Evolutionary conservation across 805 yeast species (phyloP), one percentile per base, ranked within the genome.

Genomic region (Metschnikowia amazonensis): DNA sequence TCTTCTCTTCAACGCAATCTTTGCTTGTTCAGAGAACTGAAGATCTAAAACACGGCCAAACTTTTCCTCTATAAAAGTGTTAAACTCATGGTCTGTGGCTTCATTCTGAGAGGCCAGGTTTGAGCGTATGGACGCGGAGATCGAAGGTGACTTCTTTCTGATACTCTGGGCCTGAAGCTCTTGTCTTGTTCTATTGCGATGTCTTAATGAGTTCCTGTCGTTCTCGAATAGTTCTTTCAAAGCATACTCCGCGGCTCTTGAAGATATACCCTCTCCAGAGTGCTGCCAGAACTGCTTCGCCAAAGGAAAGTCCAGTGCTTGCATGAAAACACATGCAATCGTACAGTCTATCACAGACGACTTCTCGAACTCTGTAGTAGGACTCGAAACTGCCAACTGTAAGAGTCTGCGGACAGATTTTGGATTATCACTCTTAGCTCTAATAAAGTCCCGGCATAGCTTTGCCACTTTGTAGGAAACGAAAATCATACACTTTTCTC

Each of bases 281-380:
- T 90, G 97, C 63, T 92, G 97, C 99, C 99, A 94, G 67, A 88
- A 94, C 56, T 81, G 81, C 60, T 88, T 89, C 32, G 94, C 90
- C 3, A 86, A 63, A 1, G 79, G 63, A 50, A 73, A 81, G 47
- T 75, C 81, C 3, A 72, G 69, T 1, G 70, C 63, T 1, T 87
- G 87, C 58, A 85, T 86, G 50, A 94, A 82, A n/a, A 89, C 88
- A 17, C 81, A 85, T 0, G 90, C 84, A 44, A 92, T 78, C 33
- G 78, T 77, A 11, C 89, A 79, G 55, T 83, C 90, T 23, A 81
- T 69, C 47, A 80, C 74, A 49, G 74, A 75, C 1, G 81, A 74
- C 45, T 68, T 75, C 51, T 86, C 94, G 35, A 76, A 81, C 14
- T 75, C 78, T 16, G 67, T 72, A 34, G 68, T 63, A 4, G 95